Conservation (phyloP, 2,329 filamentous ascomycete species). For the Aspergillus ustus region DNA sequence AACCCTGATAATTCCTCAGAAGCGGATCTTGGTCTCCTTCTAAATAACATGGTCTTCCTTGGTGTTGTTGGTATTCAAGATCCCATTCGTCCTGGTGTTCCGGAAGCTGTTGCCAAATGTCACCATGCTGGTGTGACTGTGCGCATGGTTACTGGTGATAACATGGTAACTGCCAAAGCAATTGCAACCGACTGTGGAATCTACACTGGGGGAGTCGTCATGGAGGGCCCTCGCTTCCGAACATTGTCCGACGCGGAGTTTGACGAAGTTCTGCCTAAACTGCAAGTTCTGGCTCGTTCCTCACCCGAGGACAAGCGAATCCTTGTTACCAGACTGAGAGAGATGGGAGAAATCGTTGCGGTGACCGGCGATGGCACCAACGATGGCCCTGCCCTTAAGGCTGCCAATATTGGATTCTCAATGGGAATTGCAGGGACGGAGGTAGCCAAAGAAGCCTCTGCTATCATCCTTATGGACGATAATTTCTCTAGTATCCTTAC, state of each 20-base stretch:
- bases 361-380: constrained; percentile 68
- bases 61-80: constrained; percentile 74
- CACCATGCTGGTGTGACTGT: constrained; percentile 68
- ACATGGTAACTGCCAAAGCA: constrained; percentile 70
- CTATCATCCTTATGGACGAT: constrained; percentile 68
- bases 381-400: constrained; percentile 65
- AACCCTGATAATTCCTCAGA: constrained; percentile 64
- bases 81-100: constrained; percentile 67
- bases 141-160: constrained; percentile 71
- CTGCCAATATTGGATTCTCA: constrained; percentile 67
- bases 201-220: constrained; percentile 61
- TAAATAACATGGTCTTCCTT: constrained; percentile 72
- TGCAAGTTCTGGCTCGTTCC: constrained; percentile 66
- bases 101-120: constrained; percentile 9
- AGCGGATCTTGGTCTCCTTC: constrained; percentile 67
- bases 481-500: constrained; percentile 67
- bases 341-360: constrained; percentile 63
- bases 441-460: constrained; percentile 67
- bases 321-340: constrained; percentile 61
- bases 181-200: constrained; percentile 75
- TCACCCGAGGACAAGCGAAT: constrained; percentile 68
- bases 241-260: constrained; percentile 62
- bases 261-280: constrained; percentile 57
- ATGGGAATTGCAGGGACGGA: constrained; percentile 69
- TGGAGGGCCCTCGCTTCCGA: constrained; percentile 69